Conservation (phyloP, 768 basidiomycete species). For the Bullera alba region DNA sequence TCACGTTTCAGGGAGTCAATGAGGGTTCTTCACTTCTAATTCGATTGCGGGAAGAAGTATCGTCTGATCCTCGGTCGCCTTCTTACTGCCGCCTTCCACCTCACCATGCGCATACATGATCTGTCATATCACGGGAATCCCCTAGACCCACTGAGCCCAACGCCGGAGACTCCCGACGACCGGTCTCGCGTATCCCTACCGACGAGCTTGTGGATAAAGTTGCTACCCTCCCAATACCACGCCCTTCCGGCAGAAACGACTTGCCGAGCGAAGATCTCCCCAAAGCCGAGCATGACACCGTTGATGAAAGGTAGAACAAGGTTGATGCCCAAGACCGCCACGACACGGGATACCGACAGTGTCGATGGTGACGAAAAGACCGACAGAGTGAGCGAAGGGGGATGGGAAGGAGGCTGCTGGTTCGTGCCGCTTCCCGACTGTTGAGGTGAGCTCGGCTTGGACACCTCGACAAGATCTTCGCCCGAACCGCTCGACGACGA, state of each 20-base stretch:
- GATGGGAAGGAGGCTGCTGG: conserved; percentile 28
- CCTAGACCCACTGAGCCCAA: conserved; percentile 40
- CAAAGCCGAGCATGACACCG: conserved; percentile 46
- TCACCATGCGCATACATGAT: neutral
- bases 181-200: neutral
- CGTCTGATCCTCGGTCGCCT: no score
- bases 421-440: neutral
- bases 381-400: conserved; percentile 43
- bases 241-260: conserved; percentile 24
- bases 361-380: conserved; percentile 37
- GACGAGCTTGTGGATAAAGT: conserved; percentile 11
- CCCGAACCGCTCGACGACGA: conserved; percentile 3
- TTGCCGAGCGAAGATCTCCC: conserved; percentile 45
- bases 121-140: conserved; percentile 21
- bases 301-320: conserved; percentile 44
- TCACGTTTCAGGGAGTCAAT: no score
- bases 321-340: conserved; percentile 45
- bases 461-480: neutral
- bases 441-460: conserved; percentile 2
- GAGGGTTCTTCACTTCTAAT: no score
- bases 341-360: conserved; percentile 30
- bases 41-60: no score
- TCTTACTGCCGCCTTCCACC: neutral
- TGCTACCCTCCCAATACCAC: conserved; percentile 29
- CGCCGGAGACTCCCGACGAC: conserved; percentile 21